Conservation (phyloP, 257 asterid species). For the Scutellaria minor region DNA sequence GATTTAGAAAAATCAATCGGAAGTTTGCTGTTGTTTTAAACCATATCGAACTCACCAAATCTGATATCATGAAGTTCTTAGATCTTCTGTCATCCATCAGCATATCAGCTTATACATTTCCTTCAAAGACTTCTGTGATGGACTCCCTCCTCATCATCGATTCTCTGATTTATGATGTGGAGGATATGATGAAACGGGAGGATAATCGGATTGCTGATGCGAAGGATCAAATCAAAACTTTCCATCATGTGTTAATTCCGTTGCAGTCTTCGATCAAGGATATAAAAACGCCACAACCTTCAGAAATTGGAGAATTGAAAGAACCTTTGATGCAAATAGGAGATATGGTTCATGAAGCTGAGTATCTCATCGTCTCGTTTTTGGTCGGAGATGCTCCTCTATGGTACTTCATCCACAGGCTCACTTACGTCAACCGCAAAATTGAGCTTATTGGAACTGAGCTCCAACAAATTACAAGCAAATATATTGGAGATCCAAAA, state of each 20-base stretch:
- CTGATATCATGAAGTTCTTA: too few species aligned
- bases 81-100: neutral
- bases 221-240: neutral
- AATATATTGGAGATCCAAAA: neutral
- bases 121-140: neutral
- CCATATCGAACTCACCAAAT: neutral
- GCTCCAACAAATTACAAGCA: neutral
- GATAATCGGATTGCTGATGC: slow-evolving; percentile 2
- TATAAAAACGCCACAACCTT: neutral
- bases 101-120: neutral
- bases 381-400: slow-evolving; percentile 4
- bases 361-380: neutral
- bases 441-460: neutral
- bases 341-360: neutral
- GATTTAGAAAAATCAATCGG: too few species aligned
- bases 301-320: neutral
- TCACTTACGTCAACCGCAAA: neutral
- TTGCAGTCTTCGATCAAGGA: neutral
- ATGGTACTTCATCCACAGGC: neutral
- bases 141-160: neutral
- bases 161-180: neutral
- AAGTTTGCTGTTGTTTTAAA: neutral
- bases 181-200: neutral
- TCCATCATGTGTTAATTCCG: neutral
- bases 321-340: neutral